Conservation (phyloP, 306 rosid species). For the Adenanthera pavonina region DNA sequence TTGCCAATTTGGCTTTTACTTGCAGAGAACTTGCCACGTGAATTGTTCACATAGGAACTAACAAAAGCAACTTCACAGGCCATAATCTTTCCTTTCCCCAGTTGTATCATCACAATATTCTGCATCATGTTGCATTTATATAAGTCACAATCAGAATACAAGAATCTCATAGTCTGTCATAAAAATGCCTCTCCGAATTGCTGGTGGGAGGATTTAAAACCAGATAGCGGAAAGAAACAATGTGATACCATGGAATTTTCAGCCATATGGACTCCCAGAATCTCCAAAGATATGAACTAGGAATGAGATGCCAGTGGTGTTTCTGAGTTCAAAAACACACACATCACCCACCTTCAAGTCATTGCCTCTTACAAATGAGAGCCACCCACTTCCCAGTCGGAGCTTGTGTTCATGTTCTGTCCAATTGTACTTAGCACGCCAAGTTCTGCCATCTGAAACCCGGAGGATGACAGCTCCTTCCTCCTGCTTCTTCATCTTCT, state of each 20-base stretch:
- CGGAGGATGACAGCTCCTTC: not conserved
- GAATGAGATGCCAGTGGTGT: not conserved
- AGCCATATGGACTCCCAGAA: not conserved
- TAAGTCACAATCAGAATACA: not conserved
- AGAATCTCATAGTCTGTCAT: not conserved
- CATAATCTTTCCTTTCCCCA: slow-evolving; percentile 19
- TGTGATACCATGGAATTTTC: not conserved
- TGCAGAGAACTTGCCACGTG: not conserved
- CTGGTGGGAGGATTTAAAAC: not conserved
- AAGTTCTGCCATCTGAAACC: slow-evolving; percentile 18
- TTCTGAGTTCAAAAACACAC: slow-evolving; percentile 5
- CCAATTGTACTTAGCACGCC: not conserved
- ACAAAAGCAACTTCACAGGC: slow-evolving; percentile 15
- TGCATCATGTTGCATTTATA: not conserved
- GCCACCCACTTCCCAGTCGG: not conserved
- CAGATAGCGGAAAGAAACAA: not conserved
- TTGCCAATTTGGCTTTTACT: too few relatives aligned
- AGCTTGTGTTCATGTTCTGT: not conserved
- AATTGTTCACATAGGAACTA: not conserved
- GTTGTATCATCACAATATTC: not conserved
- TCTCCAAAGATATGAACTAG: slow-evolving; percentile 11
- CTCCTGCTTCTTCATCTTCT: not conserved
- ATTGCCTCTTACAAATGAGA: not conserved
- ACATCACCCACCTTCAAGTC: slow-evolving; percentile 23
- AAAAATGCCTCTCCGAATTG: too few relatives aligned